Conservation (phyloP, 805 yeast genomes). For the Pichia membranifaciens region DNA sequence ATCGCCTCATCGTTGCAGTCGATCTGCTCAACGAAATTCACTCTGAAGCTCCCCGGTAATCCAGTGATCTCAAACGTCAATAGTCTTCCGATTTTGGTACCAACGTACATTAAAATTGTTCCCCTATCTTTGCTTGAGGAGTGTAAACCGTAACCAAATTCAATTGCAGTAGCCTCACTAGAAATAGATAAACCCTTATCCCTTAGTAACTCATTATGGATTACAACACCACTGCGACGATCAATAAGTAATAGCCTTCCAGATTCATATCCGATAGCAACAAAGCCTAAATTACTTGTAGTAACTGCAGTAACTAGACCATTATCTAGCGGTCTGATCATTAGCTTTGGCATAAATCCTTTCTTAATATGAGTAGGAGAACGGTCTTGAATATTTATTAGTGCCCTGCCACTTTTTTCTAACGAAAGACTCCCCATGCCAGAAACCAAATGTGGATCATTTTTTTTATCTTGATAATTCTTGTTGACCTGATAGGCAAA, state of each 20-base stretch:
- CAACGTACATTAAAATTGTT: constrained; percentile 65
- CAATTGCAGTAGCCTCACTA: constrained; percentile 49
- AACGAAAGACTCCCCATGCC: constrained; percentile 5
- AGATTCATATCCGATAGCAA: constrained; percentile 67
- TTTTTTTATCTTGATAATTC: constrained; percentile 33
- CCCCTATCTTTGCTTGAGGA: constrained; percentile 21
- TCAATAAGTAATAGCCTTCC: constrained; percentile 78
- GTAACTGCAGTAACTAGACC: constrained; percentile 55
- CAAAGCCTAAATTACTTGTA: constrained; percentile 76
- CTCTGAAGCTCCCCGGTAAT: constrained; percentile 54
- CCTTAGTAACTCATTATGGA: constrained; percentile 32
- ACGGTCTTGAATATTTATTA: constrained; percentile 47
- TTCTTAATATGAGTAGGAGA: constrained; percentile 44
- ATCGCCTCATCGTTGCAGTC: constrained; percentile 50
- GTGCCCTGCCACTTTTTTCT: constrained; percentile 14
- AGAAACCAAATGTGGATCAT: not conserved
- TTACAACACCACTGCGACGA: constrained; percentile 57
- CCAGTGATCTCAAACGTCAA: constrained; percentile 63
- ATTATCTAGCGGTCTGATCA: constrained; percentile 35
- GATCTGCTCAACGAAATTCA: constrained; percentile 42
- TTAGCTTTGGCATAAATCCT: constrained; percentile 57
- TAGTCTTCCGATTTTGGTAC: constrained; percentile 72
- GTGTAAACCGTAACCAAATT: constrained; percentile 66
- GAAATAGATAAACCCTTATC: constrained; percentile 27
- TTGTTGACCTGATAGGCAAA: constrained; percentile 62